Evolutionary conservation across 768 basidiomycete species (phyloP).

Genomic region (Suillus clintonianus): DNA sequence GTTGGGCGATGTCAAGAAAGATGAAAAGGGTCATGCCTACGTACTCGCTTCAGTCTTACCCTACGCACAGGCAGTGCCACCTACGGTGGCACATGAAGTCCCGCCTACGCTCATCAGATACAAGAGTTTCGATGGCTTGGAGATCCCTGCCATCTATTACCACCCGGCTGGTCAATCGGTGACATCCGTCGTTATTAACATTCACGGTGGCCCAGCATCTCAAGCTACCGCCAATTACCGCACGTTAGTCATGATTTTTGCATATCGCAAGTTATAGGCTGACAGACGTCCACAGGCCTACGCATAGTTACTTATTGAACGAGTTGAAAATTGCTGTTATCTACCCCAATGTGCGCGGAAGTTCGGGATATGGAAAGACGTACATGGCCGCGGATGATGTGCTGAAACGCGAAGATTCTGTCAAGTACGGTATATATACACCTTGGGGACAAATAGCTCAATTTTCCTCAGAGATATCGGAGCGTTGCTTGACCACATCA

Average conservation of each 20-base stretch:
- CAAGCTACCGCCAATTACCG: constrained; percentile 37
- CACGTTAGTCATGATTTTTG: constrained; percentile 24
- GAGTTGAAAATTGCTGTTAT: constrained; percentile 42
- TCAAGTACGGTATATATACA: constrained; percentile 32
- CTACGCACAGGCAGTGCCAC: constrained; percentile 37
- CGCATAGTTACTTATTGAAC: constrained; percentile 43
- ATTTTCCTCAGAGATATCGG: constrained; percentile 35
- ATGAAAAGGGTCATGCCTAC: constrained; percentile 27
- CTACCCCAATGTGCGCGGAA: constrained; percentile 46
- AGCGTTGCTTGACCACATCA: constrained; percentile 37
- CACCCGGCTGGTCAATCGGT: constrained; percentile 33
- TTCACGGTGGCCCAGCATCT: constrained; percentile 42
- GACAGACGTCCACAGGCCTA: constrained; percentile 20
- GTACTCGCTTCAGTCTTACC: constrained; percentile 27
- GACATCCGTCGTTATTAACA: constrained; percentile 36
- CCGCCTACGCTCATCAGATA: constrained; percentile 37
- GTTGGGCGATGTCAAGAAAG: constrained; percentile 18
- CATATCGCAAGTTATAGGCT: not conserved
- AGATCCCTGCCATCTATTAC: constrained; percentile 44
- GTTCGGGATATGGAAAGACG: constrained; percentile 41
- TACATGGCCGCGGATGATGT: constrained; percentile 43
- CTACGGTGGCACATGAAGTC: constrained; percentile 25
- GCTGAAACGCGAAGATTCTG: constrained; percentile 44
- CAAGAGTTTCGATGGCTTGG: constrained; percentile 43
- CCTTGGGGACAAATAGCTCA: not conserved